phyloP scores from a whole-genome alignment of 2,329 filamentous ascomycete genomes.

The Keithomyces neogunnii region DNA sequence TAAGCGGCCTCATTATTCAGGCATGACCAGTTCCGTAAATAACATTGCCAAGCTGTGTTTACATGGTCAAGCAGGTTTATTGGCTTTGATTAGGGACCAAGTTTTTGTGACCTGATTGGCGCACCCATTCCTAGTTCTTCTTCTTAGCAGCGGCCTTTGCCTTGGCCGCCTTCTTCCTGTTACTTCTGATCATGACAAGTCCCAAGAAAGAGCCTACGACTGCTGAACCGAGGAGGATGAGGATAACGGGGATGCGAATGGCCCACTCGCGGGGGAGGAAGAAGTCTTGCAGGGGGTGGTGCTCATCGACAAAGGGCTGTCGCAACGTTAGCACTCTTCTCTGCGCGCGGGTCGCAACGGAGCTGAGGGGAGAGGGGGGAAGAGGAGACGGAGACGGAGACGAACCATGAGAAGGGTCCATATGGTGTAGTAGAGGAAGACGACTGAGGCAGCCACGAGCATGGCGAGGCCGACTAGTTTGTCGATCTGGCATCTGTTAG shows the following conservation, averaged over 20 bases:
- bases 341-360: no score
- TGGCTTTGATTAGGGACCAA: no score
- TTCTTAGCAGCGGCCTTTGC: slow-evolving; percentile 77
- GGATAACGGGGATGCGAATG: slow-evolving; percentile 94
- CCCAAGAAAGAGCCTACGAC: slow-evolving; percentile 94
- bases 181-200: slow-evolving; percentile 98
- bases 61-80: no score
- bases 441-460: slow-evolving; percentile 56
- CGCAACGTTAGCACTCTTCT: no score
- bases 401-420: slow-evolving; percentile 96
- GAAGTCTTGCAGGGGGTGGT: slow-evolving; percentile 86
- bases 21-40: no score
- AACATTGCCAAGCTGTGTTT: no score
- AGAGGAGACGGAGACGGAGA: slow-evolving; percentile 6
- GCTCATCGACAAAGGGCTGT: slow-evolving; percentile 93
- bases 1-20: background rate
- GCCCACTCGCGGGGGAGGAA: slow-evolving; percentile 98
- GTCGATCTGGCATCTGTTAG: slow-evolving; percentile 64
- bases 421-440: slow-evolving; percentile 83
- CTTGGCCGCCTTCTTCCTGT: slow-evolving; percentile 95
- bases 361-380: background rate
- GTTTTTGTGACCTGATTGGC: slow-evolving; percentile 1
- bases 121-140: slow-evolving; percentile 54
- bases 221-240: slow-evolving; percentile 82
- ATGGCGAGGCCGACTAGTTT: slow-evolving; percentile 65